Conservation (phyloP, 2,329 filamentous ascomycete species). For the Mollisia scopiformis region DNA sequence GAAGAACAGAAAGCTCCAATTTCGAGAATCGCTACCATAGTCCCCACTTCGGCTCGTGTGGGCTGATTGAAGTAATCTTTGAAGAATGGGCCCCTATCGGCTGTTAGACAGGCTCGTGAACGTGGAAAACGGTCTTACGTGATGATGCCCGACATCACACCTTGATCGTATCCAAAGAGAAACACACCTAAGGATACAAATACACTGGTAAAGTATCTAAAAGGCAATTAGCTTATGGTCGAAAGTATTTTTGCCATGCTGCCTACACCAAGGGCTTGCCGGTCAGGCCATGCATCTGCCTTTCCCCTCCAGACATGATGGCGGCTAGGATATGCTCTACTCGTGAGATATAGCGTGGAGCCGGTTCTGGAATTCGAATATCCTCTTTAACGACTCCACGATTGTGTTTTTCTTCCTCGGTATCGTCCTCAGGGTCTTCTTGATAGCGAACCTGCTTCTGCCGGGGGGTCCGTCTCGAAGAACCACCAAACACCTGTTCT, state of each 20-base stretch:
- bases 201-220: slow-evolving; percentile 91
- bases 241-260: slow-evolving; percentile 17
- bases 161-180: slow-evolving; percentile 87
- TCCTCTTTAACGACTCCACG: slow-evolving; percentile 66
- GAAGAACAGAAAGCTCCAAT: slow-evolving; percentile 92
- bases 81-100: slow-evolving; percentile 77
- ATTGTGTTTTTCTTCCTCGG: slow-evolving; percentile 46
- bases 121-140: slow-evolving; percentile 50
- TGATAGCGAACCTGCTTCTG: slow-evolving; percentile 74
- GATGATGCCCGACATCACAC: slow-evolving; percentile 80
- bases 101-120: slow-evolving; percentile 21
- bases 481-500: slow-evolving; percentile 58
- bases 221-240: slow-evolving; percentile 12
- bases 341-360: slow-evolving; percentile 63
- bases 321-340: slow-evolving; percentile 72
- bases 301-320: slow-evolving; percentile 84
- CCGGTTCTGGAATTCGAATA: slow-evolving; percentile 77
- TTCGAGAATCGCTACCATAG: slow-evolving; percentile 97
- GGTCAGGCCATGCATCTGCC: slow-evolving; percentile 86
- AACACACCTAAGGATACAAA: slow-evolving; percentile 87
- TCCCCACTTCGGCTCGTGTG: slow-evolving; percentile 83
- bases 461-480: slow-evolving; percentile 47
- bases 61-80: slow-evolving; percentile 92
- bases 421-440: slow-evolving; percentile 37
- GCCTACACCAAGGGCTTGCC: slow-evolving; percentile 90